Evolutionary conservation across 805 yeast genomes (phyloP).

Genomic region (Myxozyma mucilagina): DNA sequence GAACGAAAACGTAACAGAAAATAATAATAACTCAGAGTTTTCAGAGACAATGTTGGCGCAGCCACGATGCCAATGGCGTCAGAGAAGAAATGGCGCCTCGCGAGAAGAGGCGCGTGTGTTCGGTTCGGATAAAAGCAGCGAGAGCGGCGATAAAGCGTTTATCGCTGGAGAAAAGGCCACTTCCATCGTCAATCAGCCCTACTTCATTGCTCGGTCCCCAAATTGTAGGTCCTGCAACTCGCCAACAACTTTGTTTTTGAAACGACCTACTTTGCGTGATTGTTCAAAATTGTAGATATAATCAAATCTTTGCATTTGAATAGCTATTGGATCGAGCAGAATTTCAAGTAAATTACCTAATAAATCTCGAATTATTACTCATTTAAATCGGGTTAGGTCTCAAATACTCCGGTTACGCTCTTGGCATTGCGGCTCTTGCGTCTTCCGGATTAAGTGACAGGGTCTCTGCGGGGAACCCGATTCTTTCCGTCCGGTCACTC

Average conservation of each 20-base stretch:
- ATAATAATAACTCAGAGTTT: too few species aligned
- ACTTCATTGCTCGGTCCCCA: too few species aligned
- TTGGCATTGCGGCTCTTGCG: constrained; percentile 5
- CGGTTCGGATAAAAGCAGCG: constrained; percentile 15
- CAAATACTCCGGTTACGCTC: constrained; percentile 10
- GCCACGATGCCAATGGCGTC: constrained; percentile 50
- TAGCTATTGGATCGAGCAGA: too few species aligned
- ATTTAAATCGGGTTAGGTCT: constrained; percentile 3
- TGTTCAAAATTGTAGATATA: too few species aligned
- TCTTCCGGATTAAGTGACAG: constrained; percentile 1
- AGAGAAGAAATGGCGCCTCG: background rate
- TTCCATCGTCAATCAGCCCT: too few species aligned
- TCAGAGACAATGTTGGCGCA: constrained; percentile 82
- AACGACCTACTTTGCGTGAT: too few species aligned
- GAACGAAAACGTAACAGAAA: too few species aligned
- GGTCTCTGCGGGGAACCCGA: constrained; percentile 8
- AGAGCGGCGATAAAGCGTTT: constrained; percentile 7
- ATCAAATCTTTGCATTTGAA: too few species aligned
- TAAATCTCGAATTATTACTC: background rate
- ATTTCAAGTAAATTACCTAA: background rate
- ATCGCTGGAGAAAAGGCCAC: background rate
- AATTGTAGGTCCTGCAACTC: too few species aligned
- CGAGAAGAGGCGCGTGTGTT: background rate
- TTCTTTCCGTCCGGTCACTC: background rate
- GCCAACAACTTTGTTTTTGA: too few species aligned